phyloP scores from a whole-genome alignment of 345 rosid genomes.

The Brassica cretica region DNA sequence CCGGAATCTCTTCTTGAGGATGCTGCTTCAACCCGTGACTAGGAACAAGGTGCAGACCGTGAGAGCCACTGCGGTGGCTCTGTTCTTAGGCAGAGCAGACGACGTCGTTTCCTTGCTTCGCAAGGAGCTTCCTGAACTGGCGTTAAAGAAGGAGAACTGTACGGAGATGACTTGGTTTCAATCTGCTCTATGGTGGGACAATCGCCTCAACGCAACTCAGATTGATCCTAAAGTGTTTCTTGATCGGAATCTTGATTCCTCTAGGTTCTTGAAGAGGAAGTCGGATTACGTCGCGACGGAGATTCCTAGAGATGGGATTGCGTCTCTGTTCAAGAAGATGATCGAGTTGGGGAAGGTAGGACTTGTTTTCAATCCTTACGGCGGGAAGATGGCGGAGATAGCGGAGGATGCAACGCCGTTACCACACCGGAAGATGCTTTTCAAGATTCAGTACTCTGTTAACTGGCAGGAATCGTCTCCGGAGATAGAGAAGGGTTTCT shows the following conservation, averaged over 20 bases:
- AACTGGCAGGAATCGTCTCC: constrained; percentile 48
- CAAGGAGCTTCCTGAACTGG: constrained; percentile 55
- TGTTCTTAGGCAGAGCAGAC: constrained; percentile 48
- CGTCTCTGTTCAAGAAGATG: constrained; percentile 52
- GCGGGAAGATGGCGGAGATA: constrained; percentile 61
- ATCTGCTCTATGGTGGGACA: constrained; percentile 56
- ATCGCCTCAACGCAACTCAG: constrained; percentile 29
- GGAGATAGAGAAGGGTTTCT: constrained; percentile 31
- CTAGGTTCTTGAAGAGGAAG: constrained; percentile 52
- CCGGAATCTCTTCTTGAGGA: constrained; percentile 57
- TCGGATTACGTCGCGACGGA: constrained; percentile 60
- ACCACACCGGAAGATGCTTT: constrained; percentile 65
- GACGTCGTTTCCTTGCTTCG: constrained; percentile 41
- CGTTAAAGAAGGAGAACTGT: constrained; percentile 46
- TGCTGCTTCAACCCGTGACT: constrained; percentile 58
- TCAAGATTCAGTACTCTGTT: constrained; percentile 48
- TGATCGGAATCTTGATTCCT: constrained; percentile 36
- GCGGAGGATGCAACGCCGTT: constrained; percentile 45
- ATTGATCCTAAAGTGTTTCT: constrained; percentile 46
- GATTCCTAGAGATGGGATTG: constrained; percentile 39
- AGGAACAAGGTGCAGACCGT: constrained; percentile 41
- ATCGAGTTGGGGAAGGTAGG: constrained; percentile 49
- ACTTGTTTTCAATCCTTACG: constrained; percentile 58
- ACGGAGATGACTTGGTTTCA: constrained; percentile 61
- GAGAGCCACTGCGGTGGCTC: constrained; percentile 41